A percentile compares a stretch with the other conserved stretches of the same genome.
Conservation (phyloP, 345 rosid genomes). For the Linum tenue region DNA sequence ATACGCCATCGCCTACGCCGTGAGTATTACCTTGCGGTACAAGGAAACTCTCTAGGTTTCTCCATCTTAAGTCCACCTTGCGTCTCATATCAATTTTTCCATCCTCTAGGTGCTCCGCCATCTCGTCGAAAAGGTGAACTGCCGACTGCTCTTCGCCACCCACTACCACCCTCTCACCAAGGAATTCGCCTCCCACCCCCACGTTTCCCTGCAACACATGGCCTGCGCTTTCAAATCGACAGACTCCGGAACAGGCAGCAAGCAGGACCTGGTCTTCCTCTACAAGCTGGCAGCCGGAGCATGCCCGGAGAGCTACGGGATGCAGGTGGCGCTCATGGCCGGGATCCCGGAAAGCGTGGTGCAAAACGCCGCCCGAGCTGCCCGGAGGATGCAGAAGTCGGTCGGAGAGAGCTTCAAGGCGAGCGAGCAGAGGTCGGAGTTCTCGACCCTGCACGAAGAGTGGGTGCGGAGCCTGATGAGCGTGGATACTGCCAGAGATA, state of each 20-base stretch:
- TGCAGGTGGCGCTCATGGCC: conserved; percentile 86
- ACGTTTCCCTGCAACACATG: conserved; percentile 75
- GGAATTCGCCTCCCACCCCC: conserved; percentile 87
- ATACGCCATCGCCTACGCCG: conserved; percentile 91
- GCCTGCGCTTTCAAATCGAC: conserved; percentile 51
- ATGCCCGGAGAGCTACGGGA: conserved; percentile 87
- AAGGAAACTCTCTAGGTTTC: not conserved
- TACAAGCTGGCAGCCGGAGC: conserved; percentile 72
- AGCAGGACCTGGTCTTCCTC: conserved; percentile 56
- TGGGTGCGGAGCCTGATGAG: conserved; percentile 57
- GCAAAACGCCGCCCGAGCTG: conserved; percentile 50
- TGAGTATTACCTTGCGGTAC: conserved; percentile 20
- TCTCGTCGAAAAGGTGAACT: conserved; percentile 79
- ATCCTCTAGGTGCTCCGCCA: conserved; percentile 68
- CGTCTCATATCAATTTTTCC: not conserved
- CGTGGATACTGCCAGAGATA: conserved; percentile 21
- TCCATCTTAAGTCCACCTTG: not conserved
- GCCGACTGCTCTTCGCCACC: conserved; percentile 81
- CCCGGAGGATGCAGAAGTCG: conserved; percentile 49
- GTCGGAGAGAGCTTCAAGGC: conserved; percentile 61
- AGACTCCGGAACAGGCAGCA: conserved; percentile 21
- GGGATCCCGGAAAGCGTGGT: conserved; percentile 79
- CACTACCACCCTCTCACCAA: conserved; percentile 92
- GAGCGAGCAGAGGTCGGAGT: conserved; percentile 68
- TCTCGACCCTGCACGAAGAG: conserved; percentile 88